These are phyloP conservation scores for Gamarada debralockiae DNA, from an alignment of 495 filamentous ascomycete species.

Conservation along the genomic window DNA sequence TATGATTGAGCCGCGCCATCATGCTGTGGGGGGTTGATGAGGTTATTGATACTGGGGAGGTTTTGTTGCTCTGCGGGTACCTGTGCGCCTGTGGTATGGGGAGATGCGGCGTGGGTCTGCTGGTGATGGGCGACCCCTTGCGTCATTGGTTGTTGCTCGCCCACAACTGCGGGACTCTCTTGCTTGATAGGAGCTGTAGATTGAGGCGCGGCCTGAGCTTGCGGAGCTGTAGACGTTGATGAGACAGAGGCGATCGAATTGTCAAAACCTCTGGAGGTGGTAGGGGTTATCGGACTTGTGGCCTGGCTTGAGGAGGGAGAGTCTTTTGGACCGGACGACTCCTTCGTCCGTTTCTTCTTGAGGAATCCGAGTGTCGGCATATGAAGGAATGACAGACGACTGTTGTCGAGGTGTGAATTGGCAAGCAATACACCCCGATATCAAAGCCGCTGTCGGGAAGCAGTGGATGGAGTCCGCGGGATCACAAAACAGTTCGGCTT, in stretches of 20 bases:
- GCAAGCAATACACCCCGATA: constrained; percentile 8
- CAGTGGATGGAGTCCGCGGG: not conserved
- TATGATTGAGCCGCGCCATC: constrained; percentile 23
- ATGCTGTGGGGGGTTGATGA: constrained; percentile 54
- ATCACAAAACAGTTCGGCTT: not conserved
- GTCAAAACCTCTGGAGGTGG: constrained; percentile 37
- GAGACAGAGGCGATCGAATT: constrained; percentile 24
- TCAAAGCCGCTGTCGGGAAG: not conserved
- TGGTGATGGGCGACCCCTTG: constrained; percentile 34
- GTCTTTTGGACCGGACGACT: constrained; percentile 52
- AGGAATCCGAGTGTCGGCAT: constrained; percentile 84
- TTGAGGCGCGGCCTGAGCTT: constrained; percentile 32
- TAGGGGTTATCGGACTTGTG: constrained; percentile 56
- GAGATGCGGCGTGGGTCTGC: constrained; percentile 7
- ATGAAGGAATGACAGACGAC: constrained; percentile 19
- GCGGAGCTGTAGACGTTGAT: constrained; percentile 22
- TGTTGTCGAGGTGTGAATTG: constrained; percentile 12
- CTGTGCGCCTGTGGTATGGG: constrained; percentile 7
- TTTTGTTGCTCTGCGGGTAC: constrained; percentile 44
- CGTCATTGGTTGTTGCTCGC: constrained; percentile 26
- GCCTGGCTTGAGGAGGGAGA: constrained; percentile 49
- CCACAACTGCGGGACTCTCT: constrained; percentile 28
- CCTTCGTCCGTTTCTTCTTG: constrained; percentile 98
- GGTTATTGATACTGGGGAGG: constrained; percentile 63
- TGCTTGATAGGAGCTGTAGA: constrained; percentile 16